A percentile compares a stretch with the other conserved stretches of the same genome.
phyloP scores from a whole-genome alignment of 305 asterid species.

The Fraxinus dipetala region DNA sequence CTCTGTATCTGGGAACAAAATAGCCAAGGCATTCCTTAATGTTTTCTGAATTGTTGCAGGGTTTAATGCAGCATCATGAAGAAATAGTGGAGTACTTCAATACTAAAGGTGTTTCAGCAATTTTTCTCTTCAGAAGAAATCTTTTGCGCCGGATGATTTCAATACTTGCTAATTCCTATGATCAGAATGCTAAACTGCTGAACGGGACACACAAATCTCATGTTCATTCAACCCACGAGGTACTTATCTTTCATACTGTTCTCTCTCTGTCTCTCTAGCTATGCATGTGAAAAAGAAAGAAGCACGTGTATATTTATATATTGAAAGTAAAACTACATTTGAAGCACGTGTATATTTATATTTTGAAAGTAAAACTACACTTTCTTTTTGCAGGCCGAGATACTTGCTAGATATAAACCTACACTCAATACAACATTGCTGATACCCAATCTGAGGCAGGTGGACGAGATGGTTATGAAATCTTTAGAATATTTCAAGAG shows the following conservation, averaged over 20 bases:
- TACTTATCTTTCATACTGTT: conserved; percentile 23
- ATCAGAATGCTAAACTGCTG: conserved; percentile 65
- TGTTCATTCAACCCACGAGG: conserved; percentile 79
- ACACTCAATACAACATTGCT: conserved; percentile 51
- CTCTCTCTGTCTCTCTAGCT: conserved; percentile 15
- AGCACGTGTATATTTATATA: neutral
- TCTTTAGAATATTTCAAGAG: conserved; percentile 70
- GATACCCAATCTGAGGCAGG: conserved; percentile 58
- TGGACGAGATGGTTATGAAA: conserved; percentile 52
- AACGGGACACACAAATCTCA: conserved; percentile 94
- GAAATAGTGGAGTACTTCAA: conserved; percentile 75
- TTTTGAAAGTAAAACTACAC: neutral
- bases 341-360: neutral
- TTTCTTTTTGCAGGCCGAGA: conserved; percentile 56
- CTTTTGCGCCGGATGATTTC: conserved; percentile 77
- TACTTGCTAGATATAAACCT: conserved; percentile 81
- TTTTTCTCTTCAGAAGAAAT: conserved; percentile 81
- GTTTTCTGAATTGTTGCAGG: conserved; percentile 43
- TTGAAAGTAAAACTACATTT: too few relatives aligned
- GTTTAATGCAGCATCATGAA: conserved; percentile 67
- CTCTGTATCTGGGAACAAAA: neutral
- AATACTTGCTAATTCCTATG: conserved; percentile 80
- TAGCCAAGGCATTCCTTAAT: neutral
- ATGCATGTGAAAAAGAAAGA: neutral
- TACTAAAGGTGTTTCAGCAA: conserved; percentile 64